A percentile compares a stretch with the other conserved stretches of the same genome.
Conservation (phyloP, 2,329 filamentous ascomycete species). For the Talaromyces sp. region DNA sequence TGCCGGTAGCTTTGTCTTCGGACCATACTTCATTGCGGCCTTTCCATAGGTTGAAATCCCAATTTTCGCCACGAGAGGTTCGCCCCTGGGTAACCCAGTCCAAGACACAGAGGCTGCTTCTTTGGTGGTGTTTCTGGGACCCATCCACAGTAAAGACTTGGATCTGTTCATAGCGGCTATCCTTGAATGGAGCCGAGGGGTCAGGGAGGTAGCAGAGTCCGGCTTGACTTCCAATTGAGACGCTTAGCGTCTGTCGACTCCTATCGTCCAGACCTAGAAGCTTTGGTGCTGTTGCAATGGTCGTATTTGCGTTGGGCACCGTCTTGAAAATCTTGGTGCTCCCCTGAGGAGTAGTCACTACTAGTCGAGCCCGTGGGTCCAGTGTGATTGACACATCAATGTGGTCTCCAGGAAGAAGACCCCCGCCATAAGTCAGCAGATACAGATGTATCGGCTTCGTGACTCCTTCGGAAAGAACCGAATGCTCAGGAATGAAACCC, state of each 20-base stretch:
- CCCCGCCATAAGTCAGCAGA: slow-evolving; percentile 88
- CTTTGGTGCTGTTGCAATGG: neutral
- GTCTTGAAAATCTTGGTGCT: slow-evolving; percentile 97
- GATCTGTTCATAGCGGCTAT: slow-evolving; percentile 76
- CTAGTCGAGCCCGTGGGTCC: slow-evolving; percentile 59
- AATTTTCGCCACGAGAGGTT: slow-evolving; percentile 77
- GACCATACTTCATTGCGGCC: slow-evolving; percentile 76
- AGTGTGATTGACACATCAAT: slow-evolving; percentile 69
- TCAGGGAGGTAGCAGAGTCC: slow-evolving; percentile 71
- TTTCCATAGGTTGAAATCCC: slow-evolving; percentile 74
- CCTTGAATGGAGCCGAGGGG: slow-evolving; percentile 84
- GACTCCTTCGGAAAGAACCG: slow-evolving; percentile 24
- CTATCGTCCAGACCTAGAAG: slow-evolving; percentile 20
- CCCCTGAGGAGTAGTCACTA: slow-evolving; percentile 60
- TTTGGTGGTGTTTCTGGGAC: slow-evolving; percentile 29
- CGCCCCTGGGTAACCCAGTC: slow-evolving; percentile 95
- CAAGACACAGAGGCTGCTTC: slow-evolving; percentile 66
- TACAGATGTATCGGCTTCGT: slow-evolving; percentile 70
- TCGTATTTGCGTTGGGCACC: slow-evolving; percentile 10
- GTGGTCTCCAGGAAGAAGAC: slow-evolving; percentile 80
- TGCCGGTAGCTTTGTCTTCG: slow-evolving; percentile 32
- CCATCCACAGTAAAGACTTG: slow-evolving; percentile 66
- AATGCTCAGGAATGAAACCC: slow-evolving; percentile 51
- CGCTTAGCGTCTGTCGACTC: slow-evolving; percentile 46
- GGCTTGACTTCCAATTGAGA: slow-evolving; percentile 44